Evolutionary conservation across 2,329 filamentous ascomycete genomes (phyloP), one percentile per base, ranked within the genome.

Genomic region (Bipolaris cookei): DNA sequence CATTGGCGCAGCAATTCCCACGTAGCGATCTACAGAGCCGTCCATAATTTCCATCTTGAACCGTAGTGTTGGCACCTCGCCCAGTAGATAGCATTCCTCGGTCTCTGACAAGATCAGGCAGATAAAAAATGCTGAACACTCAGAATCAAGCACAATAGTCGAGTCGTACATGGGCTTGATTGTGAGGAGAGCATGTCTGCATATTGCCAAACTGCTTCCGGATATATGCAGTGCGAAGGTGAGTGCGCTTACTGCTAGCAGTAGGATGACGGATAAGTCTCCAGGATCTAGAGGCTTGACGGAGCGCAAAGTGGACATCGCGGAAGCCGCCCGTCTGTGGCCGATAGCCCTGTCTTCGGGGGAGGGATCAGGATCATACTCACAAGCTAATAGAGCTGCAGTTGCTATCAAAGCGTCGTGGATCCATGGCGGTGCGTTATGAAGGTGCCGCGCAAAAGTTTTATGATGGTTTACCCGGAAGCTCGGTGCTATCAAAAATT

Each of bases 371-470:
- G 48, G 16, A 6, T 52, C 48, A 38, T 53, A 43, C 28, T 56
- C 54, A 43, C 37, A 47, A 35, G 54, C 43, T 30, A 56, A 35
- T 14, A 56, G 35, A 21, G 54, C 54, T 3, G 54, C 48, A 4
- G 49, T 53, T 28, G 54, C 54, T 30, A 56, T 47, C 54, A 56
- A 37, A 1, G 48, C 50, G 37, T 56, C 54, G 10, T 48, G 43
- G 3, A 48, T 20, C 42, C 43, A 56, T 32, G 43, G 14, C 5
- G 54, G 32, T 2, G 49, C 54, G 16, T 37, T 47, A 30, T 56
- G 11, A 32, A 56, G 49, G 3, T 56, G 54, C 23, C 42, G 49
- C 5, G 54, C 54, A 28, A 56, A 52, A 7, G 54, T 39, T 16
- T 52, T 56, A 14, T 56, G 54, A 21, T 56, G 54, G 35, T 14